Conservation (phyloP, 2,329 filamentous ascomycete species). For the Cladosporium sp. region DNA sequence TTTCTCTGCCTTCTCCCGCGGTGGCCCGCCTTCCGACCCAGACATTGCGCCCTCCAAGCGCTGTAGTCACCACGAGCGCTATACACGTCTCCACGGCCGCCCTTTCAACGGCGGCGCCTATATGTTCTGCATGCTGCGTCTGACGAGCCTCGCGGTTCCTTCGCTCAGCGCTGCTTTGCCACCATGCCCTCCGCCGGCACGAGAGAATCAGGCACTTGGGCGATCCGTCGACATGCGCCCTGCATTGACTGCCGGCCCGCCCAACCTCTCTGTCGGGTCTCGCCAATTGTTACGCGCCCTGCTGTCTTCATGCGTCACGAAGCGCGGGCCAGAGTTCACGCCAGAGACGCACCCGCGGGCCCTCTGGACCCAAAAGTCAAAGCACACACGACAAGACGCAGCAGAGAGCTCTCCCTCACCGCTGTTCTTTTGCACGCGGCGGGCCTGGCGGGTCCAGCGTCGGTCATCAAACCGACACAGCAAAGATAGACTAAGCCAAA, state of each 20-base stretch:
- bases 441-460: conserved; percentile 9
- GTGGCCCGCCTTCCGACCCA: conserved; percentile 15
- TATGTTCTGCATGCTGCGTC: conserved; percentile 13
- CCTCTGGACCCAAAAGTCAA: conserved; percentile 1
- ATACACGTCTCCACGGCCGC: conserved; percentile 7
- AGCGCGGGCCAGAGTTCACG: conserved; percentile 18
- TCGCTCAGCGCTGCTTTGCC: background rate
- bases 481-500: conserved; percentile 10
- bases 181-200: background rate
- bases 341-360: conserved; percentile 11
- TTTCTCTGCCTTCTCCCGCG: conserved; percentile 7
- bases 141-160: conserved; percentile 9
- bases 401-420: conserved; percentile 6
- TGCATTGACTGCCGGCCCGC: conserved; percentile 16
- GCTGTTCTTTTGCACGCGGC: conserved; percentile 8
- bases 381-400: conserved; percentile 3
- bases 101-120: conserved; percentile 17
- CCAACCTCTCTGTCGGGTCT: conserved; percentile 17
- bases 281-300: conserved; percentile 19
- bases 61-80: conserved; percentile 8
- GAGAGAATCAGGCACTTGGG: background rate
- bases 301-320: conserved; percentile 9
- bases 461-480: conserved; percentile 20
- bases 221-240: conserved; percentile 10
- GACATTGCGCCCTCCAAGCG: conserved; percentile 3